Evolutionary conservation across 495 filamentous ascomycete genomes (phyloP), one percentile per base, ranked within the genome.

Genomic region (Platismatia glauca): DNA sequence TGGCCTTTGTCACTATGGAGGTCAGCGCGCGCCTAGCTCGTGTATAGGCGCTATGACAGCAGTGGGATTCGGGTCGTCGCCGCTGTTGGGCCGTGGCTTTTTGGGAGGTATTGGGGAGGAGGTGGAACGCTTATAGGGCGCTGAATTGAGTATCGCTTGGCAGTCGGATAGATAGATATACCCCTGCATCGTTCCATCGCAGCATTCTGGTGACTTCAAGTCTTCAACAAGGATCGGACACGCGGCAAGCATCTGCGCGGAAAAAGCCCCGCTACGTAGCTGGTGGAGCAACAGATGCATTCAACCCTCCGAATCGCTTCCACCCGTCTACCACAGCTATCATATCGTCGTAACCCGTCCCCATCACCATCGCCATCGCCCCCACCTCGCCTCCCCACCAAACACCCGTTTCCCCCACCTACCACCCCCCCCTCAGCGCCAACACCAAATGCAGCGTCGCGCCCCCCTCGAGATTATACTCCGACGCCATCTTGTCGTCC

Each of bases 381-480:
- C 13, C 9, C 3, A 4, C 6, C 12, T 31, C 22, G 35, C 37
- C 27, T 46, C 33, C 8, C 16, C 13, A 7, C 20, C 39, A 43
- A 7, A n/a, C n/a, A n/a, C n/a, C n/a, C n/a, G n/a, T n/a, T n/a
- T n/a, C n/a, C 38, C 13, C 38, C 8, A 20, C 39, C 27, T 61
- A 65, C 18, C 59, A 70, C 27, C 91, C 94, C 38, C 94, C 94
- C 67, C 94, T 82, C 48, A 98, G 84, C 62, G 94, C 95, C 63
- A 98, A 83, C 58, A 98, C 94, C 67, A 98, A 78, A 82, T 98
- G 94, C 67, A 98, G 82, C 41, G 93, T 97, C 29, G 90, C 89
- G 27, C 94, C 95, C 60, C 91, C 91, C 73, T 95, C 90, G 44
- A 98, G 89, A 57, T 82, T 81, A 72, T 96, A 96, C 72, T 96